phyloP scores from a whole-genome alignment of 768 basidiomycete species.

The Leccinum truebloodii region DNA sequence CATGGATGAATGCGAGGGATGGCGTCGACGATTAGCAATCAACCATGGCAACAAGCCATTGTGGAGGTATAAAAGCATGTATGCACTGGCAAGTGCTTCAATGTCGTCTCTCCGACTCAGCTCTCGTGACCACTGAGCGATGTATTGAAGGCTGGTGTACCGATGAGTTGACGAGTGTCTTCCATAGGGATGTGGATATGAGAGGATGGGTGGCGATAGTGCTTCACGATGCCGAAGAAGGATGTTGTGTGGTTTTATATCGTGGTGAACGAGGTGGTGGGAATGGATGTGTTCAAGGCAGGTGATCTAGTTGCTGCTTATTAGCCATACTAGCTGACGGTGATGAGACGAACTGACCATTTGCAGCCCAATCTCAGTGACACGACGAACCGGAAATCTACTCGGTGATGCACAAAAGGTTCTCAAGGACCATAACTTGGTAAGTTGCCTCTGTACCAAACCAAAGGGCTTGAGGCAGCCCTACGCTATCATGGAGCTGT shows the following conservation, averaged over 20 bases:
- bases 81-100: background rate
- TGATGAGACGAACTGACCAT: too few relatives aligned
- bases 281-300: background rate
- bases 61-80: background rate
- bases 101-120: background rate
- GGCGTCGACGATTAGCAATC: too few relatives aligned
- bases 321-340: too few relatives aligned
- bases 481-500: too few relatives aligned
- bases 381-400: too few relatives aligned
- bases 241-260: background rate
- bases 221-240: background rate
- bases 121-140: background rate
- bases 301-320: too few relatives aligned
- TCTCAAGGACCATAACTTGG: too few relatives aligned
- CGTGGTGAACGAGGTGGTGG: background rate
- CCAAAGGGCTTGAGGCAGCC: too few relatives aligned
- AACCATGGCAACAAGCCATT: background rate
- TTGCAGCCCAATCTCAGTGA: too few relatives aligned
- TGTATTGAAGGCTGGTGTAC: background rate
- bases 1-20: too few relatives aligned
- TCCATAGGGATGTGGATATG: background rate
- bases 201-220: background rate
- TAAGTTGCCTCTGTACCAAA: too few relatives aligned
- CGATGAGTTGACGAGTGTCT: background rate
- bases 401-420: too few relatives aligned